Conservation (phyloP, 495 filamentous ascomycete genomes). For the Clavariopsis aquatica region DNA sequence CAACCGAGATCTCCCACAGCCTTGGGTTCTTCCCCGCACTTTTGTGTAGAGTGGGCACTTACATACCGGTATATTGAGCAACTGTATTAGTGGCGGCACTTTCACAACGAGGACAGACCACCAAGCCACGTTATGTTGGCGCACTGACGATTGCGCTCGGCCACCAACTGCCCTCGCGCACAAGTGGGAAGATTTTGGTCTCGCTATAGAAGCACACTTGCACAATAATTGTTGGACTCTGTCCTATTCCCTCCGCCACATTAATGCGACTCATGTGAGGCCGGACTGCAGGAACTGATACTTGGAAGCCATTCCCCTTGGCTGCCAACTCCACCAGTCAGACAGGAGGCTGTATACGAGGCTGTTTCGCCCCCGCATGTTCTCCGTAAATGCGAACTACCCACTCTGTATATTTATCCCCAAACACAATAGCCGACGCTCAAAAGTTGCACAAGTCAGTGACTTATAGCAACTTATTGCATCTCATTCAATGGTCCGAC, state of each 20-base stretch:
- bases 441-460: background rate
- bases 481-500: background rate
- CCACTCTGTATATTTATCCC: background rate
- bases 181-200: background rate
- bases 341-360: background rate
- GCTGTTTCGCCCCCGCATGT: background rate
- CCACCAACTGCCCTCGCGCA: background rate
- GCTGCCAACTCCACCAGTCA: background rate
- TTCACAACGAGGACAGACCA: background rate
- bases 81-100: background rate
- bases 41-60: background rate
- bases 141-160: background rate
- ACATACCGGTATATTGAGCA: background rate
- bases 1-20: background rate
- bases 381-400: conserved; percentile 1
- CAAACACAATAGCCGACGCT: background rate
- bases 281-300: background rate
- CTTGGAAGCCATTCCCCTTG: background rate
- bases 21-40: background rate
- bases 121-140: background rate
- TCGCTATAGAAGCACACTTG: background rate
- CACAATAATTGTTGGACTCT: background rate
- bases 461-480: background rate
- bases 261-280: background rate
- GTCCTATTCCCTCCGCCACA: background rate